These are phyloP conservation scores for Alloascoidea hylecoeti DNA, from an alignment of 805 yeast genomes.

Conservation along the genomic window DNA sequence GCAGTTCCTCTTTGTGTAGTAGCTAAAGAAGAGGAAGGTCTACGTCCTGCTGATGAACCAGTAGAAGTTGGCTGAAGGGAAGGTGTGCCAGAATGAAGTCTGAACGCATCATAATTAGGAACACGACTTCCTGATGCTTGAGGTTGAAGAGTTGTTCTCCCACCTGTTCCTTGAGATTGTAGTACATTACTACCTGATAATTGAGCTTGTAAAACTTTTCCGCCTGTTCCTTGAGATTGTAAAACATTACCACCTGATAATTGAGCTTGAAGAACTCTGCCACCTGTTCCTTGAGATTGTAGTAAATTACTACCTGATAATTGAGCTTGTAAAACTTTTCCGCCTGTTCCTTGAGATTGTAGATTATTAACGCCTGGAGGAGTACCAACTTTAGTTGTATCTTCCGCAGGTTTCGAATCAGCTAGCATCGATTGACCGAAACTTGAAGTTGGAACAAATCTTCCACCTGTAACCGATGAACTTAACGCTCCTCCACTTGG, in stretches of 20 bases:
- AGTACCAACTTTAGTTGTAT: slow-evolving; percentile 8
- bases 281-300: neutral
- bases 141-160: neutral
- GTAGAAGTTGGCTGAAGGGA: slow-evolving; percentile 7
- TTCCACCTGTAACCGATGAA: slow-evolving; percentile 20
- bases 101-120: slow-evolving; percentile 4
- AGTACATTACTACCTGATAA: neutral
- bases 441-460: slow-evolving; percentile 68
- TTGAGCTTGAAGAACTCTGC: neutral
- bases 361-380: slow-evolving; percentile 9
- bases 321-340: neutral
- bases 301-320: neutral
- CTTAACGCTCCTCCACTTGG: slow-evolving; percentile 10
- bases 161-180: neutral
- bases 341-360: slow-evolving; percentile 12
- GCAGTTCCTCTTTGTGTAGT: too few species aligned
- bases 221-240: neutral
- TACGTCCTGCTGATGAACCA: slow-evolving; percentile 8
- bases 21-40: slow-evolving; percentile 6
- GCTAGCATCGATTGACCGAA: slow-evolving; percentile 66
- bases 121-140: neutral
- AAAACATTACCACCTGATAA: neutral
- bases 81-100: slow-evolving; percentile 2
- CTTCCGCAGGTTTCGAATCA: slow-evolving; percentile 7
- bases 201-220: neutral